phyloP scores from a whole-genome alignment of 2,329 filamentous ascomycete genomes.

The Cucurbitaria berberidis region DNA sequence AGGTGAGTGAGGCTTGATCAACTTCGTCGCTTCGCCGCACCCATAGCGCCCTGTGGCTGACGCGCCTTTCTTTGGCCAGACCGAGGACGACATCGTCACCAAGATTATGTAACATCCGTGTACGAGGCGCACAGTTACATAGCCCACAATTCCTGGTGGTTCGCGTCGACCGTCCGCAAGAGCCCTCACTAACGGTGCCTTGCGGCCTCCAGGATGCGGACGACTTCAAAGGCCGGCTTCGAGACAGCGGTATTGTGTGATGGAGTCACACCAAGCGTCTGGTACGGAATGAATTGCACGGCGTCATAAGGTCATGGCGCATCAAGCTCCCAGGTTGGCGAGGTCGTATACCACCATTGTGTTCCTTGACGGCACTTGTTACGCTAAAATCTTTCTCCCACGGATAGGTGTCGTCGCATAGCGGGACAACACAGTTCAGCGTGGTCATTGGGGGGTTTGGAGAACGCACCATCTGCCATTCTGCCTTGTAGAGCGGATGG shows the following conservation, averaged over 20 bases:
- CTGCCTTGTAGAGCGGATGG: conserved; percentile 45
- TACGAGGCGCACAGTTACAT: conserved; percentile 17
- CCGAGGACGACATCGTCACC: conserved; percentile 83
- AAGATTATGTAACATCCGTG: conserved; percentile 73
- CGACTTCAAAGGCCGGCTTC: conserved; percentile 38
- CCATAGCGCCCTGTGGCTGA: conserved; percentile 50
- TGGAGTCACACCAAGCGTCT: conserved; percentile 4
- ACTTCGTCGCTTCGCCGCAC: conserved; percentile 22
- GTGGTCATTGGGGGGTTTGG: conserved; percentile 24
- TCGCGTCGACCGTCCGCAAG: conserved; percentile 20
- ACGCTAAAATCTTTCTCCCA: conserved; percentile 30
- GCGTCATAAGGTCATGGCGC: conserved; percentile 26
- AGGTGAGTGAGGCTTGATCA: conserved; percentile 71
- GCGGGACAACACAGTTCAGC: conserved; percentile 18
- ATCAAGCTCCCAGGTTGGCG: conserved; percentile 17
- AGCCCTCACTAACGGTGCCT: conserved; percentile 35
- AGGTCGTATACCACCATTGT: conserved; percentile 36
- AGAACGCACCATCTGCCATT: conserved; percentile 47
- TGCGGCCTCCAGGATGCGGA: conserved; percentile 37
- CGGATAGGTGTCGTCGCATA: conserved; percentile 20
- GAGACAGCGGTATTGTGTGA: conserved; percentile 42
- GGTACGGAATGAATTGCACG: conserved; percentile 27
- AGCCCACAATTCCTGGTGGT: conserved; percentile 10
- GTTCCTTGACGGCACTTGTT: conserved; percentile 16
- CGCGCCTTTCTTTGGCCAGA: conserved; percentile 61